These are phyloP conservation scores for Talaromyces sp. DNA, from an alignment of 2,329 filamentous ascomycete genomes.

Conservation along the genomic window DNA sequence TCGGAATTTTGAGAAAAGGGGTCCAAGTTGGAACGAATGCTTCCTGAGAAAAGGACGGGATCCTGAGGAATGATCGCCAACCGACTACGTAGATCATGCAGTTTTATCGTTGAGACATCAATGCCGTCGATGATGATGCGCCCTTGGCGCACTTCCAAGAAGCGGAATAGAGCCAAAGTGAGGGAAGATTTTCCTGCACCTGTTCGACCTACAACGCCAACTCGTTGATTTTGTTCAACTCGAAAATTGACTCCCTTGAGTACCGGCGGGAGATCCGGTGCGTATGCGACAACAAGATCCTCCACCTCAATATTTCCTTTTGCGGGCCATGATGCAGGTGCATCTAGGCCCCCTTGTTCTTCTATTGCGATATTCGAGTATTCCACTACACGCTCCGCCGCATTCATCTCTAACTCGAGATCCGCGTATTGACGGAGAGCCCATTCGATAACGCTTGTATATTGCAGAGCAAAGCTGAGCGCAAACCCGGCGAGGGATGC, in stretches of 20 bases:
- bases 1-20: conserved; percentile 67
- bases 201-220: conserved; percentile 71
- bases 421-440: conserved; percentile 62
- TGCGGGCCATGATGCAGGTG: conserved; percentile 68
- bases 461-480: conserved; percentile 65
- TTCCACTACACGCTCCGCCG: conserved; percentile 69
- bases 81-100: conserved; percentile 64
- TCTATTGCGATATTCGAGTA: conserved; percentile 66
- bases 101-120: conserved; percentile 65
- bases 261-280: conserved; percentile 63
- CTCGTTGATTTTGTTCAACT: conserved; percentile 61
- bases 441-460: conserved; percentile 59
- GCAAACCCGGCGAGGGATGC: conserved; percentile 70
- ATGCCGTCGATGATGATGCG: conserved; percentile 65
- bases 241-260: conserved; percentile 65
- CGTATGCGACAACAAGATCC: conserved; percentile 66
- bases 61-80: conserved; percentile 79
- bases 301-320: conserved; percentile 68
- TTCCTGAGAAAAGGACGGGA: conserved; percentile 74
- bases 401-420: conserved; percentile 73
- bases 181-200: conserved; percentile 73
- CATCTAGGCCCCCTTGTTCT: conserved; percentile 53
- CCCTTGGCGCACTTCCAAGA: conserved; percentile 63
- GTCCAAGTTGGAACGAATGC: conserved; percentile 69
- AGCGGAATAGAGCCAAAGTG: conserved; percentile 70